Conservation (phyloP, 208 protist genomes). For the Trypanosoma mega region DNA sequence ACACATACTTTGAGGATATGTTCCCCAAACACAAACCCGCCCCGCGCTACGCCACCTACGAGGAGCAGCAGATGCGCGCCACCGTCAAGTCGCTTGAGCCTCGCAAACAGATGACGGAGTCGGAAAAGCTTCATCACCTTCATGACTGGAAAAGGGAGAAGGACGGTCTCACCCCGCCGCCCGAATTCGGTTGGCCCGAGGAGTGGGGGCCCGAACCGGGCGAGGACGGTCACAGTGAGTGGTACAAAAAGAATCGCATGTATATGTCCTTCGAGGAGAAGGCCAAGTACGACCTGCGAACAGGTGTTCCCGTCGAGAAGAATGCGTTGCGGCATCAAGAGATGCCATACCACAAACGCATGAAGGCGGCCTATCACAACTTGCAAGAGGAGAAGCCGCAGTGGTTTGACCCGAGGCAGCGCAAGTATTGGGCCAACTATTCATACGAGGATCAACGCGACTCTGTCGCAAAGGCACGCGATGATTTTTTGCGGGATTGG, state of each 20-base stretch:
- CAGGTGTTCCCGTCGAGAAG: conserved; percentile 81
- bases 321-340: conserved; percentile 86
- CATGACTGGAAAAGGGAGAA: conserved; percentile 76
- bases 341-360: conserved; percentile 81
- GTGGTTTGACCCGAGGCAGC: conserved; percentile 70
- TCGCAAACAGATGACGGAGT: conserved; percentile 71
- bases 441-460: conserved; percentile 85
- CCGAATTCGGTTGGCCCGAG: conserved; percentile 85
- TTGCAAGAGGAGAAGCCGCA: conserved; percentile 68
- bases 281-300: conserved; percentile 71
- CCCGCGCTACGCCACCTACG: conserved; percentile 69
- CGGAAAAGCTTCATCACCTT: conserved; percentile 77
- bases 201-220: conserved; percentile 89
- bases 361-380: conserved; percentile 85
- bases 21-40: conserved; percentile 81
- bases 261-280: conserved; percentile 92
- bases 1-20: conserved; percentile 89
- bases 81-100: conserved; percentile 61
- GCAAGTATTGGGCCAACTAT: conserved; percentile 83
- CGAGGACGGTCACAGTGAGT: conserved; percentile 81
- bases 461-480: conserved; percentile 75
- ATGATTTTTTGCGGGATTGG: conserved; percentile 85
- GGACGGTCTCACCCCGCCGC: conserved; percentile 63
- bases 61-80: conserved; percentile 61
- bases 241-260: conserved; percentile 90